Conservation (phyloP, 2,329 filamentous ascomycete genomes). For the Trichoderma hamatum region DNA sequence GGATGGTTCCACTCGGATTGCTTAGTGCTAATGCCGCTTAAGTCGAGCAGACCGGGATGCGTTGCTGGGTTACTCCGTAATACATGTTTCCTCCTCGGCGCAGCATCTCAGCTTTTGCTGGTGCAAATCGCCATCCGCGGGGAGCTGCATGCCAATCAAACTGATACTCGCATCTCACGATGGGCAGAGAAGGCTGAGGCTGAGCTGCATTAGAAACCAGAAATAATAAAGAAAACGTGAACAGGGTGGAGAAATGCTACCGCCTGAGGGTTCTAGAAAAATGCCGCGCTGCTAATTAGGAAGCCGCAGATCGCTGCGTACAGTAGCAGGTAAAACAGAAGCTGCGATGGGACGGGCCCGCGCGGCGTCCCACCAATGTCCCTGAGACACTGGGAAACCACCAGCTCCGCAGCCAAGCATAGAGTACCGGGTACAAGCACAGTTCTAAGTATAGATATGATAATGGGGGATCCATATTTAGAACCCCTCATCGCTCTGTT, state of each 20-base stretch:
- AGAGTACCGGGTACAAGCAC: background rate
- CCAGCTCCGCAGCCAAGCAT: background rate
- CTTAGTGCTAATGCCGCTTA: conserved; percentile 2
- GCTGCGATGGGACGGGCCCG: background rate
- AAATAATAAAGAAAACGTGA: background rate
- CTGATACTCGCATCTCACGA: background rate
- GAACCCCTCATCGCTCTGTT: background rate
- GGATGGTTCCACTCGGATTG: conserved; percentile 7
- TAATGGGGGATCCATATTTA: background rate
- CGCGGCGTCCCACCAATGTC: background rate
- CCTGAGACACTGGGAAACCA: background rate
- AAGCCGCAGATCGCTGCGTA: conserved; percentile 11
- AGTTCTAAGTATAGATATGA: background rate
- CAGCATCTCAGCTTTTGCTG: background rate
- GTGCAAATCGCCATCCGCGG: background rate
- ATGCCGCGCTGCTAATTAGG: conserved; percentile 1
- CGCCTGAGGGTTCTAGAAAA: background rate
- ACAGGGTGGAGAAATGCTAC: background rate
- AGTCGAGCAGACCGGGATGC: background rate
- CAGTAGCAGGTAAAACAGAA: background rate
- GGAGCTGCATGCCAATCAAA: conserved; percentile 10
- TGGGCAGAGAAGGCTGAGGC: conserved; percentile 1
- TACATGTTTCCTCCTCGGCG: background rate
- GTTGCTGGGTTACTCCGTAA: background rate
- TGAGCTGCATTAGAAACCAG: background rate